Conservation (phyloP, 2,329 filamentous ascomycete species). For the Pleoardoris graminearum region DNA sequence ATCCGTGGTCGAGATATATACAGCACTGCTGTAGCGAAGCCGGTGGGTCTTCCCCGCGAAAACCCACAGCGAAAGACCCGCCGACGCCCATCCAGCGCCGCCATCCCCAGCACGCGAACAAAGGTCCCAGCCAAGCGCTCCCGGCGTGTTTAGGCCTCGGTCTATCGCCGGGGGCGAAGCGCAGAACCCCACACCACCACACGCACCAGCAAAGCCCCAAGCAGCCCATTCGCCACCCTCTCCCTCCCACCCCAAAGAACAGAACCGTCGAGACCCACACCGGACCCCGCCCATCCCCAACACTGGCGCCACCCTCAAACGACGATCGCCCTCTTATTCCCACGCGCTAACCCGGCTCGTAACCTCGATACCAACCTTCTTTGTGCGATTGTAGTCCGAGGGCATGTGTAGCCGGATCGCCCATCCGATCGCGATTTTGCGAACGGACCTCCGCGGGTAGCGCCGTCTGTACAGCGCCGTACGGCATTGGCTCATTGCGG, state of each 20-base stretch:
- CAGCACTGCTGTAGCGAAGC: not conserved
- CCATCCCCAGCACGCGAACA: not conserved
- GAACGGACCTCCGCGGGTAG: not conserved
- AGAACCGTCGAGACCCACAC: slow-evolving; percentile 2
- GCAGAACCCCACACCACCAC: slow-evolving; percentile 11
- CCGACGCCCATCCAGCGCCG: not conserved
- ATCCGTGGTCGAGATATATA: not conserved
- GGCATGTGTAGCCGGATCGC: not conserved
- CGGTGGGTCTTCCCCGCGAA: slow-evolving; percentile 2
- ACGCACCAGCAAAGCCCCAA: slow-evolving; percentile 5
- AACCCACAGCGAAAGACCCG: not conserved
- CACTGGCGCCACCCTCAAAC: not conserved
- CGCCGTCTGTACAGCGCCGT: not conserved
- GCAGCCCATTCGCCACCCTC: slow-evolving; percentile 9
- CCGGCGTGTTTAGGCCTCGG: not conserved
- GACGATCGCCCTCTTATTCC: not conserved
- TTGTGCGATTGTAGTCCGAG: not conserved
- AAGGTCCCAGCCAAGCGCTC: slow-evolving; percentile 1
- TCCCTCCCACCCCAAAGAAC: not conserved
- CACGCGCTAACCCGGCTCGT: not conserved
- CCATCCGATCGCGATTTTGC: not conserved
- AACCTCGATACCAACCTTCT: not conserved
- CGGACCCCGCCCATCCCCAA: not conserved
- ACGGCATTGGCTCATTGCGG: not conserved
- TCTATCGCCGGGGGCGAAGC: slow-evolving; percentile 14